Percentiles rank a stretch among this genome's conserved stretches.
Evolutionary conservation across 2,329 filamentous ascomycete genomes (phyloP).

Genomic region (Fusarium graminum): DNA sequence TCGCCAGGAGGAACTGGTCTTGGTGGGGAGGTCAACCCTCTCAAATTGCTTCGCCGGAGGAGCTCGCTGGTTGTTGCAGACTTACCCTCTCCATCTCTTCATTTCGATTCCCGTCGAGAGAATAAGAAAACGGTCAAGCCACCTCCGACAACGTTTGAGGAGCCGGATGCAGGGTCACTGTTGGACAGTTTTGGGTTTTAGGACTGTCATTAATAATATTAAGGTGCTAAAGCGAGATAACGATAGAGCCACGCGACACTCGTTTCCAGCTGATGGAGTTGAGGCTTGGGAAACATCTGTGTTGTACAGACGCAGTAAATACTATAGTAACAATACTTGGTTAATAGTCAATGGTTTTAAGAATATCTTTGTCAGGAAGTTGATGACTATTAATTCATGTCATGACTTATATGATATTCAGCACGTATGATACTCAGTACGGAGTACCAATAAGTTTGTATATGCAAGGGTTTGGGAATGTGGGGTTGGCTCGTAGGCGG

Average conservation of each 20-base stretch:
- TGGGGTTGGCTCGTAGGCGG: slow-evolving; percentile 5
- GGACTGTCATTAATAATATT: not conserved
- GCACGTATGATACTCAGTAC: no score
- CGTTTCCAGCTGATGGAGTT: not conserved
- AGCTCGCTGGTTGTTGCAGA: slow-evolving; percentile 87
- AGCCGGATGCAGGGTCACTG: slow-evolving; percentile 90
- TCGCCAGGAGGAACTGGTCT: slow-evolving; percentile 53
- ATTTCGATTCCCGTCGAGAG: slow-evolving; percentile 57
- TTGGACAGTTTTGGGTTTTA: slow-evolving; percentile 95
- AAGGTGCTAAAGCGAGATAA: not conserved
- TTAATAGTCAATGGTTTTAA: not conserved
- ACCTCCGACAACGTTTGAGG: slow-evolving; percentile 84
- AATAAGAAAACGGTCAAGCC: slow-evolving; percentile 62
- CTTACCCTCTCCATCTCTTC: slow-evolving; percentile 62
- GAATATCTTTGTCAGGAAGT: not conserved
- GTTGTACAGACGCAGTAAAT: not conserved
- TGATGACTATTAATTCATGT: not conserved
- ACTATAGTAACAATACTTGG: not conserved
- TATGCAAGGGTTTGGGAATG: slow-evolving; percentile 2
- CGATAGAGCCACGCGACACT: not conserved
- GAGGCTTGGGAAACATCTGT: not conserved
- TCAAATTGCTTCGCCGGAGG: slow-evolving; percentile 76
- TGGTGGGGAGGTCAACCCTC: slow-evolving; percentile 70
- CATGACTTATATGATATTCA: no score
- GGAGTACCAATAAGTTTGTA: not conserved